Evolutionary conservation across 2,329 filamentous ascomycete genomes (phyloP).

Genomic region (Xylaria sp.): DNA sequence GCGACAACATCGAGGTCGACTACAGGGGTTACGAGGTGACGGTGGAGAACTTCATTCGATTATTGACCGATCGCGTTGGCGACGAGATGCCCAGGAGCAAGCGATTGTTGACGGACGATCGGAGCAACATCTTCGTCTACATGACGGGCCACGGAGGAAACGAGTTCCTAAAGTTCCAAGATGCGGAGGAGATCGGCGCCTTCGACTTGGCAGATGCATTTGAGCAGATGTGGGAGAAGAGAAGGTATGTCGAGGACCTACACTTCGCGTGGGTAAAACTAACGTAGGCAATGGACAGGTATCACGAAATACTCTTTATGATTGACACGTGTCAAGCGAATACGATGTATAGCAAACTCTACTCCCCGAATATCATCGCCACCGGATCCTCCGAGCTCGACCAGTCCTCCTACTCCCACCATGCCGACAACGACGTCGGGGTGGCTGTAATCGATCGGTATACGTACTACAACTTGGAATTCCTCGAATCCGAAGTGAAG

Average conservation of each 20-base stretch:
- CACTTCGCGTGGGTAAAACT: neutral
- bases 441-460: constrained; percentile 98
- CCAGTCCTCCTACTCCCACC: constrained; percentile 95
- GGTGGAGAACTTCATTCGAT: constrained; percentile 95
- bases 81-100: constrained; percentile 96
- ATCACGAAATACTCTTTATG: constrained; percentile 99
- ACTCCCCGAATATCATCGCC: constrained; percentile 96
- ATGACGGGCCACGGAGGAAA: constrained; percentile 99
- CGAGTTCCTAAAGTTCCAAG: constrained; percentile 97
- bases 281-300: constrained; percentile 52
- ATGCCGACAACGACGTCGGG: constrained; percentile 96
- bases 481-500: constrained; percentile 86
- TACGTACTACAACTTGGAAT: constrained; percentile 98
- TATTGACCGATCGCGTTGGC: constrained; percentile 91
- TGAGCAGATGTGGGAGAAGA: constrained; percentile 99
- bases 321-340: constrained; percentile 99
- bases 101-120: constrained; percentile 87
- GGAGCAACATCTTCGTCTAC: constrained; percentile 96
- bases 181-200: constrained; percentile 94
- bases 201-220: constrained; percentile 97
- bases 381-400: constrained; percentile 96
- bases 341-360: constrained; percentile 98
- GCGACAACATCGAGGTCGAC: constrained; percentile 98
- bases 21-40: constrained; percentile 98
- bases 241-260: constrained; percentile 58